Base-by-base conservation (phyloP, 305 asterid species). In the Striga hermonthica region DNA sequence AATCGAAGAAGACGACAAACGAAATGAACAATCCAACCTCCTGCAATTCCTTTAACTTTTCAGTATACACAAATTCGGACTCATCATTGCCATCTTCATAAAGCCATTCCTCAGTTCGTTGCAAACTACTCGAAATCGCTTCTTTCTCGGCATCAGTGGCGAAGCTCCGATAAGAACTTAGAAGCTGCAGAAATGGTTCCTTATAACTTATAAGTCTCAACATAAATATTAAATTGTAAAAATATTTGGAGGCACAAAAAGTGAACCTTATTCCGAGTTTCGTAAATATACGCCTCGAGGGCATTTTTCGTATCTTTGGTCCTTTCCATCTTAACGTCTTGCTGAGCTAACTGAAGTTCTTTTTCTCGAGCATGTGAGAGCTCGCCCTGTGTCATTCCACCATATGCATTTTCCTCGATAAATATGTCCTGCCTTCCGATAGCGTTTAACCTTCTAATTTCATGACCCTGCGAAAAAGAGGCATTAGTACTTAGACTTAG, bases 11-110 rank as follows among this genome's bases (percentile, higher is more conserved):
- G 62, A 47, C 0, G 38, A 64, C 36, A 55, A 67, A 66, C 47
- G 9, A 5, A 67, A 55, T 34, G 41, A 11, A 39, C 44, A 8
- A 68, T 88, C 99, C 97, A 68, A 90, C 99, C 97, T 84, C 85
- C 77, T 84, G 85, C 79, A 94, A 82, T 73, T 81, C 81, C 70
- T 85, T 81, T 60, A 94, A 79, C 76, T 81, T 88, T 76, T 78
- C 63, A 6, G 88, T 14, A 71, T 94, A 94, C 48, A 85, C 89
- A 72, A 76, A 44, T 77, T 88, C 96, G 69, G 96, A 68, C 81
- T 94, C 99, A 70, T 90, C 97, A 65, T 88, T 93, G 62, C 97
- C 97, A 50, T 86, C 97, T 66, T 85, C 96, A 71, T 94, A 94
- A 44, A 94, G 95, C 99, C 99, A 94, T 34, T 86, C 93, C 79